Conservation (phyloP, 2,329 filamentous ascomycete species). For the Tricladium varicosporioides region DNA sequence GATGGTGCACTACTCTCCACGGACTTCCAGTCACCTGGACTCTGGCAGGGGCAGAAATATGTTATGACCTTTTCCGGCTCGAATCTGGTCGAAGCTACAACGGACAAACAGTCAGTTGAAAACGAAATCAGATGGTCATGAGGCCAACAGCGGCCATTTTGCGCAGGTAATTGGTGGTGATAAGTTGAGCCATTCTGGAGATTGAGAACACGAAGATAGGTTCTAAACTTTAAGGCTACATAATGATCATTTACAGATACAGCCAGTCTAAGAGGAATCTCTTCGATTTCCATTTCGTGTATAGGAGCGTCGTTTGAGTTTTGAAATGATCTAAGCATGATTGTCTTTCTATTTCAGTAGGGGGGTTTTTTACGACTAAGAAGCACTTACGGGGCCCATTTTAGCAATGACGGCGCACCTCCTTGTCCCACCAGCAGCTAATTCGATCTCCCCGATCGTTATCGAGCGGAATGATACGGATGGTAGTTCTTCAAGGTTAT, state of each 20-base stretch:
- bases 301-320: background rate
- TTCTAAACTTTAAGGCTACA: slow-evolving; percentile 12
- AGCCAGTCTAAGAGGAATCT: slow-evolving; percentile 9
- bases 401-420: no score
- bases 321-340: slow-evolving; percentile 7
- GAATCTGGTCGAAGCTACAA: slow-evolving; percentile 10
- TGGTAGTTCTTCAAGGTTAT: slow-evolving; percentile 8
- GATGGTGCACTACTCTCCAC: slow-evolving; percentile 13
- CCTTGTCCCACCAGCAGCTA: no score
- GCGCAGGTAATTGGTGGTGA: slow-evolving; percentile 9
- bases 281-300: slow-evolving; percentile 11
- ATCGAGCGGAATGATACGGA: background rate
- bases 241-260: slow-evolving; percentile 15
- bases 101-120: slow-evolving; percentile 12
- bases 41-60: slow-evolving; percentile 13
- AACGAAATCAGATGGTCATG: slow-evolving; percentile 13
- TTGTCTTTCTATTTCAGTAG: background rate
- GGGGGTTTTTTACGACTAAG: no score
- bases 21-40: background rate
- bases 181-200: slow-evolving; percentile 1
- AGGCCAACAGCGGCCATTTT: slow-evolving; percentile 5
- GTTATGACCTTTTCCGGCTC: slow-evolving; percentile 15
- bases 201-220: slow-evolving; percentile 11
- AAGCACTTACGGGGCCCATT: no score
- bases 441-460: no score